These are phyloP conservation scores for Eucalyptus viminalis DNA, from an alignment of 345 rosid species.

Conservation along the genomic window DNA sequence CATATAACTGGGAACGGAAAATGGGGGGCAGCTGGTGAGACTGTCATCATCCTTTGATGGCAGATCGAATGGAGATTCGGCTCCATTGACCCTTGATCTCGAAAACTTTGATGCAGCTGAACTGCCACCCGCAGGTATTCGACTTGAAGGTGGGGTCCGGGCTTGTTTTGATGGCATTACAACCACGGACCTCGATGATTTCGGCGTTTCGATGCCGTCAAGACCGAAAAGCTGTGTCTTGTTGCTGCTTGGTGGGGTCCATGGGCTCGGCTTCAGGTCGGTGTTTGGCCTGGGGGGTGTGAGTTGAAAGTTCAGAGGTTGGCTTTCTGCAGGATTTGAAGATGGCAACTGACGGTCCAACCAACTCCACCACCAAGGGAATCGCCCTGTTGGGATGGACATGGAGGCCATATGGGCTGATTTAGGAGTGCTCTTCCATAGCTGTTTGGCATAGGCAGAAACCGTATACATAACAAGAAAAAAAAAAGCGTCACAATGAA, in stretches of 20 bases:
- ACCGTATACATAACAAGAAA: background rate
- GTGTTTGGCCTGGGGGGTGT: slow-evolving; percentile 49
- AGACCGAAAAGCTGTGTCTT: slow-evolving; percentile 21
- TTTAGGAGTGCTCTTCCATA: slow-evolving; percentile 54
- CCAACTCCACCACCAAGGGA: slow-evolving; percentile 99
- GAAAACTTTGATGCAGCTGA: slow-evolving; percentile 31
- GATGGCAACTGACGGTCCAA: slow-evolving; percentile 50
- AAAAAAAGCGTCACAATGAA: background rate
- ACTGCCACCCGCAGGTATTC: slow-evolving; percentile 3
- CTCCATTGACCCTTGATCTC: slow-evolving; percentile 43
- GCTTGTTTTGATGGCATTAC: slow-evolving; percentile 23
- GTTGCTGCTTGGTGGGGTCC: slow-evolving; percentile 28
- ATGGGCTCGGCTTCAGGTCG: slow-evolving; percentile 43
- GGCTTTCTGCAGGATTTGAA: slow-evolving; percentile 27
- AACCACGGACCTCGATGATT: slow-evolving; percentile 52
- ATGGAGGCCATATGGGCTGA: slow-evolving; percentile 24
- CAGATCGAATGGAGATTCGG: slow-evolving; percentile 39
- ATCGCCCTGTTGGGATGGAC: slow-evolving; percentile 45
- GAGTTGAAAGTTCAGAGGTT: slow-evolving; percentile 18
- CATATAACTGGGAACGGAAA: slow-evolving; percentile 93
- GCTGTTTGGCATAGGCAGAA: slow-evolving; percentile 9
- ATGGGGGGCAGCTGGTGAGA: slow-evolving; percentile 83
- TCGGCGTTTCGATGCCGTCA: slow-evolving; percentile 51
- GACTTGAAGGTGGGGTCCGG: slow-evolving; percentile 35
- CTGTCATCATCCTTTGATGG: slow-evolving; percentile 83